These are phyloP conservation scores for Syzygium aqueum DNA, from an alignment of 345 rosid genomes.

Conservation along the genomic window DNA sequence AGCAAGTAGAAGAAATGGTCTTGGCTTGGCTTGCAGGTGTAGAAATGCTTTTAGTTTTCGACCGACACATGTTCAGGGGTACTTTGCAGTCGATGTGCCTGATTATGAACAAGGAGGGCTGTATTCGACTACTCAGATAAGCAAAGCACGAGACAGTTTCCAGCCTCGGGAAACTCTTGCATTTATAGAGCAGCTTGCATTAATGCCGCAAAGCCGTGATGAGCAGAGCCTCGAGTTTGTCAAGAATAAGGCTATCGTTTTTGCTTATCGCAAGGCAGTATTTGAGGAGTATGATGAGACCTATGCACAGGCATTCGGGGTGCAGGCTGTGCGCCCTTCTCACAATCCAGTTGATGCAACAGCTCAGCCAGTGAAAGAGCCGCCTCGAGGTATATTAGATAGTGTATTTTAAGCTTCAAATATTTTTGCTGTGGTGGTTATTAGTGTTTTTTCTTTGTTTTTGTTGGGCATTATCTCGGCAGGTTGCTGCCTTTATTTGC, in stretches of 20 bases:
- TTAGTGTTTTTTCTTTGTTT: background rate
- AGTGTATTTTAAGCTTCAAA: constrained; percentile 1
- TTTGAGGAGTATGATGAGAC: constrained; percentile 99
- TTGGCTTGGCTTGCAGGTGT: constrained; percentile 85
- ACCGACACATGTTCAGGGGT: constrained; percentile 49
- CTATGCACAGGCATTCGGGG: constrained; percentile 96
- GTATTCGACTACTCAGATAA: constrained; percentile 67
- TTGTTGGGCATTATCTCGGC: background rate
- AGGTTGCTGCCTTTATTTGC: background rate
- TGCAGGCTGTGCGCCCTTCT: constrained; percentile 32
- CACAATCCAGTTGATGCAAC: constrained; percentile 10
- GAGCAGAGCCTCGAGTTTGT: constrained; percentile 32
- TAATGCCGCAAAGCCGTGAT: constrained; percentile 39
- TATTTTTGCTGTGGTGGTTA: background rate
- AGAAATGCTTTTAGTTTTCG: constrained; percentile 70
- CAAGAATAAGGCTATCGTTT: constrained; percentile 55
- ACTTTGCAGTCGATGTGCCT: constrained; percentile 78
- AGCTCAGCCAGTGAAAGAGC: constrained; percentile 38
- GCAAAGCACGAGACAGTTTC: constrained; percentile 61
- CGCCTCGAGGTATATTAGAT: constrained; percentile 47
- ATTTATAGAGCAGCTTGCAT: constrained; percentile 63
- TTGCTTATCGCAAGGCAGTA: constrained; percentile 66
- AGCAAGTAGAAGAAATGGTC: constrained; percentile 65
- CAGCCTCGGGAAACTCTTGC: constrained; percentile 42
- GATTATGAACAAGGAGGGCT: constrained; percentile 71